Percentiles rank a stretch among this genome's conserved stretches.
Conservation (phyloP, 805 yeast genomes). For the Saturnispora quitensis region DNA sequence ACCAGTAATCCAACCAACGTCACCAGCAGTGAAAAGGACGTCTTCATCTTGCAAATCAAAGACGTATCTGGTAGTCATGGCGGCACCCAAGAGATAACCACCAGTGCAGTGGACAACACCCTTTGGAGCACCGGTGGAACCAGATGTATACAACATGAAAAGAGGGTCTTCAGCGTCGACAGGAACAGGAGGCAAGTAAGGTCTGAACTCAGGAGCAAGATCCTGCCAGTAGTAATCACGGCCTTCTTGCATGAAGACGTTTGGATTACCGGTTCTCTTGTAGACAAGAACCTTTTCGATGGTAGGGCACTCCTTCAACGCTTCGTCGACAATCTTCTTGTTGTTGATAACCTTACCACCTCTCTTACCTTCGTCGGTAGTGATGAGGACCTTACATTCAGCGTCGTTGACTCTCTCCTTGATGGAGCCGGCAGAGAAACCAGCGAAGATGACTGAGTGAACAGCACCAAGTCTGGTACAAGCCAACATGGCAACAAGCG, state of each 20-base stretch:
- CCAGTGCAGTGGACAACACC: constrained; percentile 95
- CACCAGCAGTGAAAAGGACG: constrained; percentile 92
- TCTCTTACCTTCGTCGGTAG: constrained; percentile 92
- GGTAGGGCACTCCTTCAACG: constrained; percentile 60
- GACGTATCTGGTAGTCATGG: constrained; percentile 83
- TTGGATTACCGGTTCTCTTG: constrained; percentile 74
- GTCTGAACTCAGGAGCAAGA: constrained; percentile 69
- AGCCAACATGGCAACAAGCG: constrained; percentile 88
- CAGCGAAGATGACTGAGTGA: constrained; percentile 95
- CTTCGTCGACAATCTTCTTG: constrained; percentile 93
- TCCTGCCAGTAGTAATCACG: constrained; percentile 97
- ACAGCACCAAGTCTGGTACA: constrained; percentile 90
- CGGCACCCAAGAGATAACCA: constrained; percentile 90
- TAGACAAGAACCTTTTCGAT: constrained; percentile 81
- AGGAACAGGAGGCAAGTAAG: constrained; percentile 79
- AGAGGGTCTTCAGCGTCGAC: constrained; percentile 91
- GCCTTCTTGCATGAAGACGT: constrained; percentile 62
- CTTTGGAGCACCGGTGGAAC: constrained; percentile 97
- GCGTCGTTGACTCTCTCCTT: constrained; percentile 88
- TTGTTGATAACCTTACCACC: constrained; percentile 92
- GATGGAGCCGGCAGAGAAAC: constrained; percentile 88
- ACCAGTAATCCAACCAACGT: constrained; percentile 99
- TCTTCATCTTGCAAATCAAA: constrained; percentile 90
- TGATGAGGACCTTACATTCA: constrained; percentile 73
- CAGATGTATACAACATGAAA: constrained; percentile 92